Base-by-base conservation (phyloP, 2,329 filamentous ascomycete species). In the Epichloe sylvatica region DNA sequence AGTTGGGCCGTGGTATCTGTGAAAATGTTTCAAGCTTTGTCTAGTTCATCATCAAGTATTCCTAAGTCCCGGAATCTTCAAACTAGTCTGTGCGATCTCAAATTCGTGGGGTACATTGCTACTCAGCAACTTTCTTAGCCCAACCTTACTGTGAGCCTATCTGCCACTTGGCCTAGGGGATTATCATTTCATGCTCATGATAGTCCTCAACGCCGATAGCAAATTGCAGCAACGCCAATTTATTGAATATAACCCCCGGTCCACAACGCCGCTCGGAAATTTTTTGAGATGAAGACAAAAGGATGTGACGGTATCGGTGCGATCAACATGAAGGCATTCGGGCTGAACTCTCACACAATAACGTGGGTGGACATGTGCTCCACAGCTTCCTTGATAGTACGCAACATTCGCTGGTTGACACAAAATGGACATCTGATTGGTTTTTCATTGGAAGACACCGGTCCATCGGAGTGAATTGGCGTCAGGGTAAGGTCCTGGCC, bases 331-430 rank as follows among this genome's bases (percentile, higher is more conserved):
- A 12, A 30, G 23, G 30, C 23, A 36, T 17, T 40, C n/a, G 19
- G 8, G 4, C 19, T 17, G 3, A 45, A 43, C 15, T 17, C 21
- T 59, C 60, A 76, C 17, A 80, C 75, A 13, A 80, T 71, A 4
- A 81, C 77, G 52, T 81, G 77, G 2, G 76, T 79, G 11, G 76
- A 77, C 69, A 81, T 67, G 57, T 81, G 77, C 60, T 81, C 77
- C 3, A 81, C 76, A 4, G 77, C 75, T 59, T 81, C 77, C 61
- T 77, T 80, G 43, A 80, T 76, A 1, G 70, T 76, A 17, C 76
- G 68, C 47, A 81, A 67, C 76, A 80, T 78, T 5, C 77, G 70
- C 56, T 78, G 74, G 55, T 80, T 81, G 36, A 81, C 70, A 53
- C 77, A 81, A 55, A 78, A 81, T 1, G 77, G 77, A 54, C 77